These are phyloP conservation scores for Aspergillus felis DNA, from an alignment of 2,329 filamentous ascomycete genomes.

Conservation along the genomic window DNA sequence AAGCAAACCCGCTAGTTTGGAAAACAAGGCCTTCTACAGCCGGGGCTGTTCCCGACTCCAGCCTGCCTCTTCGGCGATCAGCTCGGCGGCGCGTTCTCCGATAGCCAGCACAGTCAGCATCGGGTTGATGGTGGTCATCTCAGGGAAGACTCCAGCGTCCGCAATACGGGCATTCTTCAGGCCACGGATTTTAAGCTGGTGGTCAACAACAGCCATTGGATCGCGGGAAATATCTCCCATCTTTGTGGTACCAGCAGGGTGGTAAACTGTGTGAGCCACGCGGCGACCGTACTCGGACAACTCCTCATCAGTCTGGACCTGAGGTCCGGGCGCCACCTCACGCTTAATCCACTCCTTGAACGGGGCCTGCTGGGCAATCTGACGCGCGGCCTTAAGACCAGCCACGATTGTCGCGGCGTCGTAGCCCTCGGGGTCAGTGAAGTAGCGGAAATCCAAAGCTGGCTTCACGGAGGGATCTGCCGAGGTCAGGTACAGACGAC, in stretches of 20 bases:
- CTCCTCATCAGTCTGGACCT: conserved; percentile 71
- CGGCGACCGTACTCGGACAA: conserved; percentile 76
- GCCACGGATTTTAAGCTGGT: conserved; percentile 66
- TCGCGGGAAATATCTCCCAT: conserved; percentile 74
- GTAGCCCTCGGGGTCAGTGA: conserved; percentile 81
- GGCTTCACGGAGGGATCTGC: conserved; percentile 73
- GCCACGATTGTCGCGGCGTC: conserved; percentile 77
- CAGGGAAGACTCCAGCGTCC: conserved; percentile 83
- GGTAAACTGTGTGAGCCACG: conserved; percentile 84
- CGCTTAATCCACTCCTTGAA: conserved; percentile 81
- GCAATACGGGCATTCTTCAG: conserved; percentile 73
- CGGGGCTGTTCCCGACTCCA: conserved; percentile 58
- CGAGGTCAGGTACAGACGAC: conserved; percentile 72
- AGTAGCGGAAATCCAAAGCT: conserved; percentile 83
- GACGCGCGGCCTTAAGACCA: conserved; percentile 72
- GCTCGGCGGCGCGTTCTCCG: conserved; percentile 78
- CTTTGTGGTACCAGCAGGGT: conserved; percentile 83
- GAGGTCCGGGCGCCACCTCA: conserved; percentile 74
- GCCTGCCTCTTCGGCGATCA: conserved; percentile 71
- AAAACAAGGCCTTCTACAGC: conserved; percentile 39
- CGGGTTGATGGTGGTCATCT: conserved; percentile 81
- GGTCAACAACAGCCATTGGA: conserved; percentile 73
- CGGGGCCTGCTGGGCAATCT: conserved; percentile 69
- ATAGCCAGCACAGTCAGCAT: conserved; percentile 85
- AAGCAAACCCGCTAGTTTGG: conserved; percentile 7